These are phyloP conservation scores for Saprolegnia parasitica DNA, from an alignment of 352 stramenopile species.

Conservation along the genomic window DNA sequence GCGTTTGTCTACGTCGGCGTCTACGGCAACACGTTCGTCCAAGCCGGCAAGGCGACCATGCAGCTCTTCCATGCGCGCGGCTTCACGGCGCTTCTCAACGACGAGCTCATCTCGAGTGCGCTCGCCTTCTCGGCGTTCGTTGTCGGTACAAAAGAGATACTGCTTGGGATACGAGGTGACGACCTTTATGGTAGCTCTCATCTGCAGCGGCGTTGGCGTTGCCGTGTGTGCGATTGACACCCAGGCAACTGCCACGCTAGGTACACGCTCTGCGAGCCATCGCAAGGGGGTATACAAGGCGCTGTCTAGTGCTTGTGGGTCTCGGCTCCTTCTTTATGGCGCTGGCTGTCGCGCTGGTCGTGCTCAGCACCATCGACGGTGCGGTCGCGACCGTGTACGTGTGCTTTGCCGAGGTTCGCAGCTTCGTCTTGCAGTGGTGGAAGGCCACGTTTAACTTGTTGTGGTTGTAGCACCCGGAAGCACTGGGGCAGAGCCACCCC, in stretches of 20 bases:
- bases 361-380: conserved; percentile 47
- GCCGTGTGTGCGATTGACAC: background rate
- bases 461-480: conserved; percentile 43
- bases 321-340: background rate
- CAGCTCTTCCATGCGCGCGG: conserved; percentile 55
- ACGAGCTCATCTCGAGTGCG: conserved; percentile 61
- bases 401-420: conserved; percentile 58
- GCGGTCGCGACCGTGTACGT: conserved; percentile 77
- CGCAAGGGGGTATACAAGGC: background rate
- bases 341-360: conserved; percentile 36
- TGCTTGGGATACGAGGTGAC: background rate
- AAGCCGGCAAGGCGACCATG: conserved; percentile 45
- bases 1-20: conserved; percentile 71
- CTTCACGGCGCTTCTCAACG: conserved; percentile 60
- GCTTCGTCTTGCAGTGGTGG: background rate
- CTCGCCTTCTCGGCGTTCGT: conserved; percentile 57
- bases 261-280: too few species aligned
- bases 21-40: conserved; percentile 59
- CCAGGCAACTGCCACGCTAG: background rate
- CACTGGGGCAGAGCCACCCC: conserved; percentile 69
- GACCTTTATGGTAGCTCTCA: background rate
- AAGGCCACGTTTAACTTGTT: background rate
- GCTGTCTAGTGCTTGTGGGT: background rate
- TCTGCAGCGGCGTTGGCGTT: background rate
- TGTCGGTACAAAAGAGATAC: conserved; percentile 30